phyloP scores from a whole-genome alignment of 2,329 filamentous ascomycete genomes.

The Colletotrichum sp. region DNA sequence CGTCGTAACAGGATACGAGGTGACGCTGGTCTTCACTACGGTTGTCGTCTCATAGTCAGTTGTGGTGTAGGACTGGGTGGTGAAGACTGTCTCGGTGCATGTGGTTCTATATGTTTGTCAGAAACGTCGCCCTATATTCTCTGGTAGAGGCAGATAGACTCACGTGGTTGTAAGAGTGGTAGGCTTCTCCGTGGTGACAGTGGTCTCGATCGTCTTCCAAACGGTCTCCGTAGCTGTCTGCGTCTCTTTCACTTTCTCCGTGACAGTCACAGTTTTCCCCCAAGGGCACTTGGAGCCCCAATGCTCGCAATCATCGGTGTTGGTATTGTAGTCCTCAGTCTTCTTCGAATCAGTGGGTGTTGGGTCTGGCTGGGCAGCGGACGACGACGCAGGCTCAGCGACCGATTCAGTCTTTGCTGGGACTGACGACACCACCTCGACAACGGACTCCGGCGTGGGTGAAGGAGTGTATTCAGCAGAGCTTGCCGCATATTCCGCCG shows the following conservation, averaged over 20 bases:
- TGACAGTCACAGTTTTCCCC: constrained; percentile 4
- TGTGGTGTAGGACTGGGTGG: constrained; percentile 7
- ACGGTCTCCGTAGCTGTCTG: constrained; percentile 18
- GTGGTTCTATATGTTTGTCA: neutral
- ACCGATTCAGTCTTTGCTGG: neutral
- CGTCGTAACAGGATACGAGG: constrained; percentile 23
- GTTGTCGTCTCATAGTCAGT: constrained; percentile 15
- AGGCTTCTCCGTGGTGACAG: neutral
- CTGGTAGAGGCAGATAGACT: neutral
- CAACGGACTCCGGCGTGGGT: neutral
- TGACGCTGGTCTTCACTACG: neutral
- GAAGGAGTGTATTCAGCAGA: neutral
- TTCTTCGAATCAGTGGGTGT: neutral
- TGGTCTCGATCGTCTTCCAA: neutral
- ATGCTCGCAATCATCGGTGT: constrained; percentile 14
- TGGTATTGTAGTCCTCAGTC: neutral
- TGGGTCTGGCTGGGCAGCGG: neutral
- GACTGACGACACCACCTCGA: neutral
- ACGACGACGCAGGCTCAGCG: neutral
- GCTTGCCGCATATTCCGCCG: neutral
- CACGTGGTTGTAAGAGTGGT: neutral
- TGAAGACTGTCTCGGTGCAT: constrained; percentile 13
- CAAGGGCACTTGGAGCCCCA: constrained; percentile 18
- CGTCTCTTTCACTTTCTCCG: neutral
- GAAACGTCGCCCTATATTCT: neutral